These are phyloP conservation scores for Penicillium soppii DNA, from an alignment of 495 filamentous ascomycete species.

Conservation along the genomic window DNA sequence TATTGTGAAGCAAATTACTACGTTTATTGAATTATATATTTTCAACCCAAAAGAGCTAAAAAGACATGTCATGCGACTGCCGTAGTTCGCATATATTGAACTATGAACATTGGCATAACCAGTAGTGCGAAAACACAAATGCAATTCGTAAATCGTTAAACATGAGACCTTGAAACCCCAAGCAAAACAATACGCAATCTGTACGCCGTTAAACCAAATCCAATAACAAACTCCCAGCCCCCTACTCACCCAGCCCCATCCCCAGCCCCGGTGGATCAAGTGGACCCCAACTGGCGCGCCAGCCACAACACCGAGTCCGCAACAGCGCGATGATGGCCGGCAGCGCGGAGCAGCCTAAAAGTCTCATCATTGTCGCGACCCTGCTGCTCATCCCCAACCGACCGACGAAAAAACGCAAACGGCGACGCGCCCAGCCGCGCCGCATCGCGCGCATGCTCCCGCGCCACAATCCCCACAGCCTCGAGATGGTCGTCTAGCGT, in stretches of 20 bases:
- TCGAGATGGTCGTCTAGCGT: slow-evolving; percentile 45
- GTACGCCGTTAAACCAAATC: too few species aligned
- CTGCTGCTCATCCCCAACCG: slow-evolving; percentile 15
- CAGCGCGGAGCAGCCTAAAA: slow-evolving; percentile 19
- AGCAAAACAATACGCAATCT: too few species aligned
- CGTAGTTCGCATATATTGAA: too few species aligned
- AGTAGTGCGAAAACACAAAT: too few species aligned
- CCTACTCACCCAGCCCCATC: background rate
- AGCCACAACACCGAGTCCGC: slow-evolving; percentile 19
- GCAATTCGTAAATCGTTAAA: too few species aligned
- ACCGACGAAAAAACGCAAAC: slow-evolving; percentile 11
- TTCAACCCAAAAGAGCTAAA: too few species aligned
- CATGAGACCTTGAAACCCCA: too few species aligned
- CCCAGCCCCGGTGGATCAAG: background rate
- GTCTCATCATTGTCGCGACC: slow-evolving; percentile 10
- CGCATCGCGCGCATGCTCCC: slow-evolving; percentile 20
- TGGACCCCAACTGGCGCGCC: slow-evolving; percentile 13
- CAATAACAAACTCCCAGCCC: too few species aligned
- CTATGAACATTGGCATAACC: too few species aligned
- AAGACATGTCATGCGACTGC: too few species aligned
- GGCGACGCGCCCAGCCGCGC: slow-evolving; percentile 17
- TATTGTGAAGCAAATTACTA: too few species aligned
- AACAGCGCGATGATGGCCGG: slow-evolving; percentile 23
- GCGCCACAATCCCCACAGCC: slow-evolving; percentile 36
- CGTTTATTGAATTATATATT: too few species aligned